Conservation (phyloP, 768 basidiomycete species). For the Inosperma sp. region DNA sequence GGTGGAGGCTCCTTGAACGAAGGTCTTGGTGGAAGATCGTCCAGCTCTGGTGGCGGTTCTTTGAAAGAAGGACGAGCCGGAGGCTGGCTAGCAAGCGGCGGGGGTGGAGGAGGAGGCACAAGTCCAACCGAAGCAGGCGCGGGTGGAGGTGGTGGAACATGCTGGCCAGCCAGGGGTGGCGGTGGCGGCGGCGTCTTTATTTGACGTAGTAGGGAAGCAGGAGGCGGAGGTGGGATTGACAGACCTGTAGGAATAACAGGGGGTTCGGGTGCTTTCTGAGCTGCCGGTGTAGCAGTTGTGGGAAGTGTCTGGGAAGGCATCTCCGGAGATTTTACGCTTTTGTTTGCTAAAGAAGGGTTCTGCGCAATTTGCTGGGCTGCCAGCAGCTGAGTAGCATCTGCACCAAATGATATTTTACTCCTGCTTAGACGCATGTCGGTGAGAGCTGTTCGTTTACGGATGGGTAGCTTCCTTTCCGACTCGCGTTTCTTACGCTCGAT, state of each 20-base stretch:
- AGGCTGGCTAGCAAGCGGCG: constrained; percentile 9
- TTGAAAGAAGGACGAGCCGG: constrained; percentile 39
- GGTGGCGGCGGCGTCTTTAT: constrained; percentile 23
- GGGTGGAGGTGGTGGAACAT: constrained; percentile 26
- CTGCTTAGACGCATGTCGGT: constrained; percentile 87
- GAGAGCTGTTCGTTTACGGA: constrained; percentile 81
- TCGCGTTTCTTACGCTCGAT: constrained; percentile 84
- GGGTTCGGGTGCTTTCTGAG: not conserved
- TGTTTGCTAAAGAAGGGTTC: constrained; percentile 40
- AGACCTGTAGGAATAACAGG: constrained; percentile 7
- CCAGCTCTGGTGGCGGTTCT: constrained; percentile 56
- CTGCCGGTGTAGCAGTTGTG: constrained; percentile 13
- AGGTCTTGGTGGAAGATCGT: constrained; percentile 38
- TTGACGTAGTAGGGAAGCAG: constrained; percentile 16
- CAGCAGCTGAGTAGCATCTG: constrained; percentile 65
- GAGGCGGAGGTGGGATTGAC: constrained; percentile 25
- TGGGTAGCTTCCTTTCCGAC: constrained; percentile 77
- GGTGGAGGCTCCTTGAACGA: constrained; percentile 61
- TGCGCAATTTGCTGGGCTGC: constrained; percentile 64
- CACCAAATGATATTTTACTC: constrained; percentile 65
- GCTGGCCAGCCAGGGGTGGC: constrained; percentile 25
- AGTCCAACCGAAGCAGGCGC: constrained; percentile 22
- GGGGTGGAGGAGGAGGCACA: constrained; percentile 31
- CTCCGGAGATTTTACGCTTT: constrained; percentile 29
- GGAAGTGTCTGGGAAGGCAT: constrained; percentile 29